Conservation (phyloP, 75 land plant species). For the Sequoiadendron giganteum region DNA sequence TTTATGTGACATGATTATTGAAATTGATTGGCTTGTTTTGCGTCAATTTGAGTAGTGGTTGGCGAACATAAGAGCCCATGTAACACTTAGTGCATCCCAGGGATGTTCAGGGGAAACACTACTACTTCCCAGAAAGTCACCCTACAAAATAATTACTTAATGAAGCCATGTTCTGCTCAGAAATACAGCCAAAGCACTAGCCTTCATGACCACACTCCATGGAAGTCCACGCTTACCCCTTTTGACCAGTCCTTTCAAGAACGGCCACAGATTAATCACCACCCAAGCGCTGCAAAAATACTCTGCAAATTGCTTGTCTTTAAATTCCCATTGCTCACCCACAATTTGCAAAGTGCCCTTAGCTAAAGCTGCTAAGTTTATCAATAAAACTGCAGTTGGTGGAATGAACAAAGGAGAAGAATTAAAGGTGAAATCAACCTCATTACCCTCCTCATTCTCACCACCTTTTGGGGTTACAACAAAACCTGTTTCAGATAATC, state of each 20-base stretch:
- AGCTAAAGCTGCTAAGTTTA: constrained; percentile 18
- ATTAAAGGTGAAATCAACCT: constrained; percentile 29
- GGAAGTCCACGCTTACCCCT: constrained; percentile 37
- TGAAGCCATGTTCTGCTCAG: not conserved
- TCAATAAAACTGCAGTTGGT: constrained; percentile 20
- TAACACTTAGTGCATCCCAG: no score
- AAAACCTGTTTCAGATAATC: constrained; percentile 33
- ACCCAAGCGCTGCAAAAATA: constrained; percentile 25
- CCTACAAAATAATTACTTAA: no score
- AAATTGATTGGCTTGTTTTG: no score
- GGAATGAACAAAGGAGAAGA: constrained; percentile 29
- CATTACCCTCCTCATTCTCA: not conserved
- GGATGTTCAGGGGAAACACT: no score
- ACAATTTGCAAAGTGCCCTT: not conserved
- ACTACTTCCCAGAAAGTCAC: no score
- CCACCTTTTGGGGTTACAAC: constrained; percentile 29
- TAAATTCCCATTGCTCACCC: no score
- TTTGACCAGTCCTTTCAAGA: constrained; percentile 28
- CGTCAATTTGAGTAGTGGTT: no score
- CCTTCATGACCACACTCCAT: not conserved
- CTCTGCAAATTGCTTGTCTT: constrained; percentile 17
- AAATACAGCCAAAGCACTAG: not conserved
- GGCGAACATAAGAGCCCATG: no score
- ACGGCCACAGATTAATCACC: constrained; percentile 28
- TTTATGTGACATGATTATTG: no score